Evolutionary conservation across 1,284 basidiomycete genomes (phyloP).

Genomic region (Moesziomyces globuligerus): DNA sequence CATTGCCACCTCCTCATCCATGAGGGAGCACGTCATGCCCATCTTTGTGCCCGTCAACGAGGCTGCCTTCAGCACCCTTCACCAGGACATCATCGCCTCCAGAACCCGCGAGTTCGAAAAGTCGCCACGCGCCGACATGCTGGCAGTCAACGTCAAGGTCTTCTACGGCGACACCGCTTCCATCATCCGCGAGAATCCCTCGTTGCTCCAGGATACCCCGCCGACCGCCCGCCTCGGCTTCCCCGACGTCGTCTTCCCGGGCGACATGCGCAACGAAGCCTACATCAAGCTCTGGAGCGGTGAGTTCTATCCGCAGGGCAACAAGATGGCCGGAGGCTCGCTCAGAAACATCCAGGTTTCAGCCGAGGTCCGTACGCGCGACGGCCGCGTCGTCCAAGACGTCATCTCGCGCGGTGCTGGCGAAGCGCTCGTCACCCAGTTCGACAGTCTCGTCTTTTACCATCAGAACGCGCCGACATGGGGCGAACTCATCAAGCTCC

Average conservation of each 20-base stretch:
- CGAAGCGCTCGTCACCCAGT: constrained; percentile 81
- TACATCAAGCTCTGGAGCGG: constrained; percentile 76
- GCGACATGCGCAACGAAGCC: constrained; percentile 88
- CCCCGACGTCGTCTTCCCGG: constrained; percentile 94
- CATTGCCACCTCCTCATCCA: constrained; percentile 63
- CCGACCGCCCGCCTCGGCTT: constrained; percentile 91
- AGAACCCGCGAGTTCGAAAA: constrained; percentile 85
- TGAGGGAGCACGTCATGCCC: constrained; percentile 82
- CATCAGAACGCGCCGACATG: constrained; percentile 76
- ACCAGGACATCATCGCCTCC: constrained; percentile 89
- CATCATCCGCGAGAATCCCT: constrained; percentile 84
- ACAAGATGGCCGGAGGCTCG: constrained; percentile 55
- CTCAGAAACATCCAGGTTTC: constrained; percentile 83
- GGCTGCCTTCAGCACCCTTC: constrained; percentile 86
- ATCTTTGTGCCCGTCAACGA: constrained; percentile 86
- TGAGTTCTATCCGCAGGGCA: constrained; percentile 57
- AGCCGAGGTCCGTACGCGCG: constrained; percentile 82
- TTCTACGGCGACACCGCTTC: constrained; percentile 83
- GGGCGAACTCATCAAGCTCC: constrained; percentile 90
- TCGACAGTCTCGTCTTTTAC: constrained; percentile 81
- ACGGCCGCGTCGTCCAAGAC: constrained; percentile 79
- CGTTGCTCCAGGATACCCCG: constrained; percentile 83
- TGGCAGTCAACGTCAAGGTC: constrained; percentile 88
- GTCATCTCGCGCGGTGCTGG: constrained; percentile 86
- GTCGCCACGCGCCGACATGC: constrained; percentile 83